Evolutionary conservation across 73 alveolate species (phyloP).

Genomic region (Durusdinium trenchii): DNA sequence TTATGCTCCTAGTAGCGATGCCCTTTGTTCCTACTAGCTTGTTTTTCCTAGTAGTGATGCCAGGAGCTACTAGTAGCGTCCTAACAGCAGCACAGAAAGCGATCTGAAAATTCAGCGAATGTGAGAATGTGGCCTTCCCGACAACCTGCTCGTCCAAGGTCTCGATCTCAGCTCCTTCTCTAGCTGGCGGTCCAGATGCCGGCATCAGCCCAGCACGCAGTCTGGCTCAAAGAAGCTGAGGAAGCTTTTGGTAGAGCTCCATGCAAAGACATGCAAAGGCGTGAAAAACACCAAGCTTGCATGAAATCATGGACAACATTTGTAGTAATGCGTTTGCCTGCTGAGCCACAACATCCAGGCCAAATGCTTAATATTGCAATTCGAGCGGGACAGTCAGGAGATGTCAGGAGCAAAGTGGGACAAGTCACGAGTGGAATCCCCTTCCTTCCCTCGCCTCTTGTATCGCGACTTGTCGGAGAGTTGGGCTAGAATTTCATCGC

Average conservation of each 20-base stretch:
- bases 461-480: slow-evolving; percentile 95
- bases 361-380: too few relatives aligned
- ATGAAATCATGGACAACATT: too few relatives aligned
- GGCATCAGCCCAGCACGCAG: slow-evolving; percentile 96
- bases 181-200: slow-evolving; percentile 97
- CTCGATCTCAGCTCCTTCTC: slow-evolving; percentile 97
- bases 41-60: not conserved
- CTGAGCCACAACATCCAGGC: too few relatives aligned
- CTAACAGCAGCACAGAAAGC: not conserved
- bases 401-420: too few relatives aligned
- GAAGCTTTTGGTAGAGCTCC: too few relatives aligned
- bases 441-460: slow-evolving; percentile 30
- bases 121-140: slow-evolving; percentile 95
- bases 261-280: too few relatives aligned
- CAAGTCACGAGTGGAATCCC: too few relatives aligned
- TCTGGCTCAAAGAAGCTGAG: too few relatives aligned
- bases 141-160: slow-evolving; percentile 96
- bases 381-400: too few relatives aligned
- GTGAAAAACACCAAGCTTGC: too few relatives aligned
- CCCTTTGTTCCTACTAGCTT: not conserved
- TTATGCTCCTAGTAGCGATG: not conserved
- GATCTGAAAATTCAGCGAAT: too few relatives aligned
- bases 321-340: too few relatives aligned
- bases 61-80: not conserved
- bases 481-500: slow-evolving; percentile 94